Conservation (phyloP, 805 yeast genomes). For the Candida parachauliodes region DNA sequence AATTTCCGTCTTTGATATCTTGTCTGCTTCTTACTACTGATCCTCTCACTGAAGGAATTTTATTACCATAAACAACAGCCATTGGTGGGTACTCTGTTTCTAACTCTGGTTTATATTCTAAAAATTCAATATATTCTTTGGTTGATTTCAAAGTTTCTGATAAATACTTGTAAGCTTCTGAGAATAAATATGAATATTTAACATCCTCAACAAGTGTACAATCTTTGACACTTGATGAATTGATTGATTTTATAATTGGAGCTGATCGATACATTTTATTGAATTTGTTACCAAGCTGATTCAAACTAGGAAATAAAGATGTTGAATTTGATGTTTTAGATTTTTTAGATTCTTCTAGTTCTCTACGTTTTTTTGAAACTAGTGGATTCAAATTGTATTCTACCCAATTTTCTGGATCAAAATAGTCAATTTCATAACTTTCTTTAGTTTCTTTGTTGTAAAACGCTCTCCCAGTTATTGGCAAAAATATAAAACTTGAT, state of each 20-base stretch:
- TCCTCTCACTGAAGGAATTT: slow-evolving; percentile 82
- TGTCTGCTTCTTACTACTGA: slow-evolving; percentile 59
- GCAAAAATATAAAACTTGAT: slow-evolving; percentile 74
- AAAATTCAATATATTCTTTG: slow-evolving; percentile 51
- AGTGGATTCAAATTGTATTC: slow-evolving; percentile 72
- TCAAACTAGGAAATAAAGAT: slow-evolving; percentile 20
- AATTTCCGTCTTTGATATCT: slow-evolving; percentile 68
- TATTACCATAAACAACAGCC: slow-evolving; percentile 76
- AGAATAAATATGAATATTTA: slow-evolving; percentile 33
- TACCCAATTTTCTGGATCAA: slow-evolving; percentile 78
- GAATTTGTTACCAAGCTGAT: slow-evolving; percentile 25
- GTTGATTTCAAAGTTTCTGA: slow-evolving; percentile 58
- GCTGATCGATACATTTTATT: slow-evolving; percentile 20
- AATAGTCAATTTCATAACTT: slow-evolving; percentile 65
- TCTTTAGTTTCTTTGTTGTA: slow-evolving; percentile 58
- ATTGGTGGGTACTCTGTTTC: slow-evolving; percentile 68
- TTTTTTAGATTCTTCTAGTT: slow-evolving; percentile 5
- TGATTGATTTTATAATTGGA: slow-evolving; percentile 14
- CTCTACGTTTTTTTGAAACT: slow-evolving; percentile 43
- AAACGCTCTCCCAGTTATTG: slow-evolving; percentile 71
- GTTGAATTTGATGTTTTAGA: slow-evolving; percentile 8
- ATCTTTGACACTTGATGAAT: slow-evolving; percentile 5
- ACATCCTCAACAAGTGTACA: slow-evolving; percentile 10
- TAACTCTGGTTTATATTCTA: slow-evolving; percentile 50
- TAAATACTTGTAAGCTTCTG: slow-evolving; percentile 65